Evolutionary conservation across 805 yeast genomes (phyloP).

Genomic region (Candida vartiovaarae): DNA sequence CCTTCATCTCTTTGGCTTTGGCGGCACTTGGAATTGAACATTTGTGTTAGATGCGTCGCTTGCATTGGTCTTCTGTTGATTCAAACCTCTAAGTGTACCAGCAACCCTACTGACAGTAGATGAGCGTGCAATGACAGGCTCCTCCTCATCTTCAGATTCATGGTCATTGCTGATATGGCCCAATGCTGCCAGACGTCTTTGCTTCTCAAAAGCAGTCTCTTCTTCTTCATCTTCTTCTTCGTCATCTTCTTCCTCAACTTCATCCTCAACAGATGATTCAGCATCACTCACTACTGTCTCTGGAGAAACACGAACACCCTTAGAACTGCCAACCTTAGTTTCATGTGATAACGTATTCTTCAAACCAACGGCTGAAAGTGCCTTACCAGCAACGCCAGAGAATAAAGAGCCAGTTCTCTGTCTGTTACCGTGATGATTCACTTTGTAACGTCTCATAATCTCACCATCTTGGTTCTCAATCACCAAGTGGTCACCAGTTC

Average conservation of each 20-base stretch:
- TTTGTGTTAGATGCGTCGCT: no score
- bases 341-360: conserved; percentile 17
- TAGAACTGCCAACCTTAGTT: neutral
- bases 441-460: conserved; percentile 71
- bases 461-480: conserved; percentile 94
- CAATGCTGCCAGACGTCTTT: conserved; percentile 18
- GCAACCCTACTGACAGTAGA: conserved; percentile 5
- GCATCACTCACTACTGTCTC: no score
- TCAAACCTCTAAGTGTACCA: neutral
- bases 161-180: conserved; percentile 16
- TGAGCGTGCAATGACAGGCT: conserved; percentile 21
- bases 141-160: conserved; percentile 23
- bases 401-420: conserved; percentile 32
- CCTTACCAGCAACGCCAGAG: conserved; percentile 25
- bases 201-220: conserved; percentile 15
- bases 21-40: no score
- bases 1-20: no score
- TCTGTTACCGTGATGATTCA: conserved; percentile 47
- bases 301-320: neutral
- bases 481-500: conserved; percentile 66
- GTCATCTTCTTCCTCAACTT: conserved; percentile 21
- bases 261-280: conserved; percentile 8
- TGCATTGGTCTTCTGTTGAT: no score
- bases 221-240: conserved; percentile 16
- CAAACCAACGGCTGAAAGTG: conserved; percentile 50